phyloP scores from a whole-genome alignment of 1,284 basidiomycete genomes.

The Porogramme epimiltina region DNA sequence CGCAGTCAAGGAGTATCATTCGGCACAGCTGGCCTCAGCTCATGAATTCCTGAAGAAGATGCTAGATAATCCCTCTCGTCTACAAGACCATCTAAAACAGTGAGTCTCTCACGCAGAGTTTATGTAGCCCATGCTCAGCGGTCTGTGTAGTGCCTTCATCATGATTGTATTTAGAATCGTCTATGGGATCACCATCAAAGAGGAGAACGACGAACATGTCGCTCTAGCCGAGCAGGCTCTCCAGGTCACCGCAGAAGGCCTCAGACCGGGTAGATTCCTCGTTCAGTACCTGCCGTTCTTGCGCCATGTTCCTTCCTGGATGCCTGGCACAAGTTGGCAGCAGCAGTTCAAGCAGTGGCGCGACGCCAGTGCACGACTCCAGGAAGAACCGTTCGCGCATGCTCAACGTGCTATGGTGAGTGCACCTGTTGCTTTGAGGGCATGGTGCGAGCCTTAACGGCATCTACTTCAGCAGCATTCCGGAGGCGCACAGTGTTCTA shows the following conservation, averaged over 20 bases:
- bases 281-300: conserved; percentile 15
- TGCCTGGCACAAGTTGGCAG: conserved; percentile 14
- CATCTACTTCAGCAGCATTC: not conserved
- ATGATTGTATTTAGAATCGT: conserved; percentile 12
- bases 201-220: conserved; percentile 12
- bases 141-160: not conserved
- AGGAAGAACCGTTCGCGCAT: not conserved
- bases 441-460: too few relatives aligned
- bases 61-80: not conserved
- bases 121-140: not conserved
- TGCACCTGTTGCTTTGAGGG: not conserved
- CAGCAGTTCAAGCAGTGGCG: conserved; percentile 3
- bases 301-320: conserved; percentile 12
- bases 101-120: not conserved
- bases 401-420: not conserved
- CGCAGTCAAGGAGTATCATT: not conserved
- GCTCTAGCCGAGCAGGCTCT: conserved; percentile 9
- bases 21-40: not conserved
- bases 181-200: conserved; percentile 13
- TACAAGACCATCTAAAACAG: conserved; percentile 4
- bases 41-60: conserved; percentile 10
- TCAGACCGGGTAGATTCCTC: conserved; percentile 2
- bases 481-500: not conserved
- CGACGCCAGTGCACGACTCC: not conserved
- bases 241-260: not conserved